Evolutionary conservation across 2,329 filamentous ascomycete species (phyloP), one percentile per base, ranked within the genome.

Genomic region (Phoma sp.): DNA sequence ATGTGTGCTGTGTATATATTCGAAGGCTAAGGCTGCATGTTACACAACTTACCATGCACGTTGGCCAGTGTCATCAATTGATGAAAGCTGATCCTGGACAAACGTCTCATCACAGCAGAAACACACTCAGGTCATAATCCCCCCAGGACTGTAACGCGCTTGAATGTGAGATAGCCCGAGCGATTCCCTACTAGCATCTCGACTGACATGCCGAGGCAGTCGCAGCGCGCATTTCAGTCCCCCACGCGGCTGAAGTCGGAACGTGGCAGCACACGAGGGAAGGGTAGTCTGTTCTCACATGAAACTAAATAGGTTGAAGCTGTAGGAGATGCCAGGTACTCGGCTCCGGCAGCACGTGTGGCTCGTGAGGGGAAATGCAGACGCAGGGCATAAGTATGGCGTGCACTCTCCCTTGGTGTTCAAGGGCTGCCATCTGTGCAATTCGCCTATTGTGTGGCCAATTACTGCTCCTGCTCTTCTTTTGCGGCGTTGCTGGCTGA

Each of bases 131-230:
- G 9, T 10, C 22, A 17, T 2, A 37, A 22, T 19, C 10, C 19
- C 19, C 19, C 22, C 27, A 29, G 27, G 27, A 8, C 0, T 29
- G 21, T 12, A 22, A 2, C 17, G 21, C 12, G 5, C 15, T 15
- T 31, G 31, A 3, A 33, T 2, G 24, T 50, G 36, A 50, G 36
- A 51, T 46, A 15, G 3, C 37, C 52, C 41, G 52, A 51, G 37
- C 32, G 33, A 37, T 21, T 12, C 7, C 32, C 43, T 24, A 21
- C 29, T 31, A 52, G 47, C 36, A 51, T 43, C 15, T 44, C 47
- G 36, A 45, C 36, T 37, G 39, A 61, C 36, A 48, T 45, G 44
- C 60, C 60, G 57, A 60, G 60, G 60, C 45, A 56, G 19, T 37
- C 45, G 10, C 39, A 22, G 40, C 43, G 44, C 57, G 31, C 45